phyloP scores from a whole-genome alignment of 106 monocot genomes.

The Platanthera guangdongensis region DNA sequence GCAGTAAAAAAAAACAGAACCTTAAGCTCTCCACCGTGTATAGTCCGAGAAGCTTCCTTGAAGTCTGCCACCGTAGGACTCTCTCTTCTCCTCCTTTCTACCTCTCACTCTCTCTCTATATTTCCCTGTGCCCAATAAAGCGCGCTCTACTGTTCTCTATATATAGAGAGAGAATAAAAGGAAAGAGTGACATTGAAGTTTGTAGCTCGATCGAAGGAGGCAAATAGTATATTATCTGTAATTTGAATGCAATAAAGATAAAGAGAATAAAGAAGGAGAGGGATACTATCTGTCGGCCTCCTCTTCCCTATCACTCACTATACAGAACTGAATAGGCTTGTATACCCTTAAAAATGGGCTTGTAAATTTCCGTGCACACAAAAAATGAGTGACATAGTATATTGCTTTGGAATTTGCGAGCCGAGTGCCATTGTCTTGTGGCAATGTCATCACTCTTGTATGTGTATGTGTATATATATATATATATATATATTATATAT shows the following conservation, averaged over 20 bases:
- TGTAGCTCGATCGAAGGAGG: not conserved
- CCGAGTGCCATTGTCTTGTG: too few relatives aligned
- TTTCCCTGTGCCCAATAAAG: constrained; percentile 5
- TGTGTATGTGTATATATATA: too few relatives aligned
- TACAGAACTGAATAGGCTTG: not conserved
- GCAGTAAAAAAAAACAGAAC: not conserved
- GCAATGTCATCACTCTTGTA: too few relatives aligned
- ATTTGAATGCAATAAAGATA: not conserved
- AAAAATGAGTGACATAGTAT: too few relatives aligned
- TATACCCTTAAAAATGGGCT: too few relatives aligned
- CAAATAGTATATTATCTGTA: not conserved
- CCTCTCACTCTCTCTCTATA: not conserved
- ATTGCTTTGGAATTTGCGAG: too few relatives aligned
- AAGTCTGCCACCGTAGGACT: not conserved
- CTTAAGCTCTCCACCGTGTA: not conserved
- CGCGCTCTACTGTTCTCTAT: too few relatives aligned
- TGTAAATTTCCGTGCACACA: too few relatives aligned
- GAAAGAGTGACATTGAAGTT: not conserved
- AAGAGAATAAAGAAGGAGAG: constrained; percentile 1
- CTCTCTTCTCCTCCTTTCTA: not conserved
- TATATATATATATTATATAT: too few relatives aligned
- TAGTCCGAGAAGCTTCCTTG: constrained; percentile 7
- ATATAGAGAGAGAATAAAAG: not conserved
- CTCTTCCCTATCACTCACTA: not conserved
- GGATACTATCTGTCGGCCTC: constrained; percentile 6